Evolutionary conservation across 73 alveolate genomes (phyloP).

Genomic region (Strombidium stylifer): DNA sequence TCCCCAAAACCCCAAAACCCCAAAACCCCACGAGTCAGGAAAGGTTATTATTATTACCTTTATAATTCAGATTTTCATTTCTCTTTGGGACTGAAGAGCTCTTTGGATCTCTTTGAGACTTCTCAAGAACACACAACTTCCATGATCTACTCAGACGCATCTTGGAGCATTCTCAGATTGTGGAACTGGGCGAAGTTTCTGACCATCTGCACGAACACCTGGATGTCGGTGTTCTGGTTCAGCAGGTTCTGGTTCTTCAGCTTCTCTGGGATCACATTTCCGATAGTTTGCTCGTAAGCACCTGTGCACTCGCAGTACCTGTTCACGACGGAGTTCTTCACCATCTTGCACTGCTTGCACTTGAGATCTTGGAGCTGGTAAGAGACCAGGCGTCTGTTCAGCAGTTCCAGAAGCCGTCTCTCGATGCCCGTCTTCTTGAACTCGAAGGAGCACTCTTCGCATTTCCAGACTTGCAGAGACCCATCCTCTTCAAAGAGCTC

Average conservation of each 20-base stretch:
- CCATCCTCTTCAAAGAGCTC: conserved; percentile 22
- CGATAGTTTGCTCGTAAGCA: conserved; percentile 15
- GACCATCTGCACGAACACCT: conserved; percentile 17
- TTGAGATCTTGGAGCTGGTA: conserved; percentile 85
- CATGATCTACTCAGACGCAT: conserved; percentile 9
- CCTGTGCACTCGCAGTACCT: conserved; percentile 63
- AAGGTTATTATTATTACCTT: too few relatives aligned
- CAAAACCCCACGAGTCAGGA: too few relatives aligned
- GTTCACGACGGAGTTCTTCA: conserved; percentile 60
- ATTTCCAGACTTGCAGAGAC: conserved; percentile 79
- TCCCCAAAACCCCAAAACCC: too few relatives aligned
- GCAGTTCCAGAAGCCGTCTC: conserved; percentile 77
- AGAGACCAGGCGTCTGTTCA: conserved; percentile 69
- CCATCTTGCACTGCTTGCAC: conserved; percentile 85
- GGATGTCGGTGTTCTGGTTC: conserved; percentile 19
- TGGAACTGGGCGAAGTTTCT: conserved; percentile 34
- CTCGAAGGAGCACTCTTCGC: conserved; percentile 65
- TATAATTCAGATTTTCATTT: too few relatives aligned
- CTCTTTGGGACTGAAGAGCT: too few relatives aligned
- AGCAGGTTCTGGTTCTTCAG: conserved; percentile 27
- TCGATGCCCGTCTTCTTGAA: conserved; percentile 57
- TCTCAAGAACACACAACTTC: neutral
- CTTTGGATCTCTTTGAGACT: too few relatives aligned
- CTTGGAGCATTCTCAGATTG: conserved; percentile 17
- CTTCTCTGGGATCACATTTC: conserved; percentile 35